These are phyloP conservation scores for Debaryomyces sp. DNA, from an alignment of 1,139 yeast species.

Conservation along the genomic window DNA sequence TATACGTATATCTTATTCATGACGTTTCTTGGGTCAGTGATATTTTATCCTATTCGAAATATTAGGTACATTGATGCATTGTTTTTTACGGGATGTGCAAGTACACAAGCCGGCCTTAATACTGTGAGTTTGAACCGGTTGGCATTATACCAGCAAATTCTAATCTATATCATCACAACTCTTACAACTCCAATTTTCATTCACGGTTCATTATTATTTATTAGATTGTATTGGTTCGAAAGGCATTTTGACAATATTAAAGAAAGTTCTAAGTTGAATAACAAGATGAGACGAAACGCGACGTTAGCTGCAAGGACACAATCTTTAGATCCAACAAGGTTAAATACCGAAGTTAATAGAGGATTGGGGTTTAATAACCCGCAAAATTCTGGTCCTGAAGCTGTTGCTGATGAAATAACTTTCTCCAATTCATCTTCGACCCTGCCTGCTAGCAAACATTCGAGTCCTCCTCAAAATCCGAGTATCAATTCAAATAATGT, in stretches of 20 bases:
- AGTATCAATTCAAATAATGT: conserved; percentile 19
- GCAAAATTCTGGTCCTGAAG: neutral
- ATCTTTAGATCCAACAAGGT: conserved; percentile 31
- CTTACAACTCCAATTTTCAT: conserved; percentile 88
- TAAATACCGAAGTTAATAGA: conserved; percentile 43
- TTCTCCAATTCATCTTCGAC: conserved; percentile 21
- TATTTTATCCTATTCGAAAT: conserved; percentile 74
- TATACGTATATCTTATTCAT: conserved; percentile 61
- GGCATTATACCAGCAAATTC: conserved; percentile 75
- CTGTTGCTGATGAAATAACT: conserved; percentile 3
- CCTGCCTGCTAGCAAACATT: neutral
- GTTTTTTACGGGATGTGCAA: conserved; percentile 72
- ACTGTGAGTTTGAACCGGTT: conserved; percentile 68
- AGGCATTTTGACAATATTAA: conserved; percentile 83
- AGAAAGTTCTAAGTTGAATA: conserved; percentile 70
- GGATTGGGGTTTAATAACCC: conserved; percentile 28
- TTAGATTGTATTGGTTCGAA: conserved; percentile 90
- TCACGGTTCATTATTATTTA: conserved; percentile 74
- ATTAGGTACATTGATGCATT: conserved; percentile 75
- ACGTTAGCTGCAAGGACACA: conserved; percentile 64
- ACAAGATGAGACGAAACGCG: conserved; percentile 77
- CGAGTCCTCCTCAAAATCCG: conserved; percentile 1
- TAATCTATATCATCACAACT: conserved; percentile 59
- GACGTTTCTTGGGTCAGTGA: conserved; percentile 66
- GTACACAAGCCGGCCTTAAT: conserved; percentile 92